Evolutionary conservation across 441 rosid genomes (phyloP), one percentile per base, ranked within the genome.

Genomic region (Croton laevigatus): DNA sequence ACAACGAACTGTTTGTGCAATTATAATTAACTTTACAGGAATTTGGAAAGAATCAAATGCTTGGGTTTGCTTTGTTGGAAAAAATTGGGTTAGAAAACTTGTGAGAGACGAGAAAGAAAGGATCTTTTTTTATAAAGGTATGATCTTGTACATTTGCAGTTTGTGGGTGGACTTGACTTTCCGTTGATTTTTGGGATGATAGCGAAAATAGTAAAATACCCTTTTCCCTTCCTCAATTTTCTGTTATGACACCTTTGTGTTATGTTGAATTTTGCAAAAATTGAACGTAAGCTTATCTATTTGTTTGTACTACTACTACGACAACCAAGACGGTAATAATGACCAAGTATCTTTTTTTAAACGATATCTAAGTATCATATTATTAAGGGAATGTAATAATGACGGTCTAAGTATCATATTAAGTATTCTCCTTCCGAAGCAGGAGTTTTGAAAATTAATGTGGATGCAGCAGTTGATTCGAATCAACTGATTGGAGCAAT

Each of bases 81-180:
- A 38, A 27, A 37, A 61, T 17, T 4, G 48, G 42, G 4, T 8
- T 19, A 8, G n/a, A 19, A 58, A 58, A 12, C n/a, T 27, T 12
- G 40, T 5, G 13, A 12, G 61, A 9, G 37, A 13, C 37, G 11
- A 58, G 61, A 16, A 3, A 27, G 20, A 27, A 3, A 27, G 20
- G 55, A 46, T 45, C 68, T 27, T 64, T 62, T 14, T 45, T 22
- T 16, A 22, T 3, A 27, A 27, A 46, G 14, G 9, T 46, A 10
- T 3, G 5, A 0, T 46, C 17, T 27, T 14, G 45, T 23, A 5
- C 0, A 13, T 45, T 6, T 7, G 20, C 0, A 7, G 13, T 53
- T 53, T 19, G 9, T 17, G 22, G 64, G 23, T 37, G 37, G 64
- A 60, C 64, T 40, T 61, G 65, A 61, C 65, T 19, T 40, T 61